These are phyloP conservation scores for Podosphaera aphanis DNA, from an alignment of 2,329 filamentous ascomycete species.

Conservation along the genomic window DNA sequence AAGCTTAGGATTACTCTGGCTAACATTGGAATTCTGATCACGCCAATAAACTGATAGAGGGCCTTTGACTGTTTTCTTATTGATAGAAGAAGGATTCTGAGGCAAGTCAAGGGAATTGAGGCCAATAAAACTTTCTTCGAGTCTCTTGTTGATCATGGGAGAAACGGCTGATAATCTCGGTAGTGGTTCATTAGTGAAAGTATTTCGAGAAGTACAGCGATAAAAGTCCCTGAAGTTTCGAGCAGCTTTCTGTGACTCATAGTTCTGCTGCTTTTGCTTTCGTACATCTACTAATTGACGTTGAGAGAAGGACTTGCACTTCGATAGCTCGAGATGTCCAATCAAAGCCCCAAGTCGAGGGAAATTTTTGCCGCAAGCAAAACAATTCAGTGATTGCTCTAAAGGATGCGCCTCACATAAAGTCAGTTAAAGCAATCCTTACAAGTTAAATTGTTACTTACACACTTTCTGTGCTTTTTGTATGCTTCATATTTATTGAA, in stretches of 20 bases:
- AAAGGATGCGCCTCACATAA: not conserved
- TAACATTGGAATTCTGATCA: not conserved
- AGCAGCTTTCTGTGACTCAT: constrained; percentile 1
- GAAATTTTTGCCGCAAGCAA: constrained; percentile 6
- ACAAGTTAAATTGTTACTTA: too few relatives aligned
- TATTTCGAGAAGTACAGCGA: not conserved
- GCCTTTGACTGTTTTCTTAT: not conserved
- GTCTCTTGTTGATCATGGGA: too few relatives aligned
- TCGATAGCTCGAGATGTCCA: constrained; percentile 6
- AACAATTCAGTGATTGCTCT: constrained; percentile 8
- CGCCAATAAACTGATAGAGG: not conserved
- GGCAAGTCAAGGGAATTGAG: not conserved
- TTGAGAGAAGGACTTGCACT: constrained; percentile 4
- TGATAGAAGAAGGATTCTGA: not conserved
- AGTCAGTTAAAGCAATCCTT: not conserved
- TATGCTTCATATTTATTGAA: not conserved
- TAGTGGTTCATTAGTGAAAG: not conserved
- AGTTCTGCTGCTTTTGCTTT: constrained; percentile 1
- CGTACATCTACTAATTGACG: constrained; percentile 2
- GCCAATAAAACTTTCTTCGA: not conserved
- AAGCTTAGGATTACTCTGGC: not conserved
- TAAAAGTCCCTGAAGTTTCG: constrained; percentile 2
- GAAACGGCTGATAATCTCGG: not conserved
- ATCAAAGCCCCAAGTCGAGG: constrained; percentile 8
- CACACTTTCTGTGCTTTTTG: not conserved